Evolutionary conservation across 805 yeast genomes (phyloP), one percentile per base, ranked within the genome.

Genomic region (Starmera amethionina): DNA sequence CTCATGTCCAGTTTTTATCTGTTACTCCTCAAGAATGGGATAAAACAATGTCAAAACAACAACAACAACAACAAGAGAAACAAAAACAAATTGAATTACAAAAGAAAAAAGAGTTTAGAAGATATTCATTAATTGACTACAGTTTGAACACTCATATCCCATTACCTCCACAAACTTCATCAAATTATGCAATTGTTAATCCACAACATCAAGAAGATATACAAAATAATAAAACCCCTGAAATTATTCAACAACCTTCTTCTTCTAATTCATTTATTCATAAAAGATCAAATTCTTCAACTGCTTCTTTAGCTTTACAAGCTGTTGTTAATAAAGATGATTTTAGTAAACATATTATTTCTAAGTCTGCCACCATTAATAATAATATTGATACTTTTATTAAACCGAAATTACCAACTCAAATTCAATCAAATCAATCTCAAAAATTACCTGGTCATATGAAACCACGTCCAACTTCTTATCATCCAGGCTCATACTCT

Each of bases 21-120:
- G 82, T 88, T 28, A 75, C 90, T 15, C 95, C 96, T 34, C 71
- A 74, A 4, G 96, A 90, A 57, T 93, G 97, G 97, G 97, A 90
- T 58, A 55, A 43, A 34, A 22, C 27, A 22, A 22, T 22, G 27
- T 22, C 27, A 7, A 16, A 16, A 16, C 55, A 46, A 62, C 76
- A 18, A 45, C 49, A 42, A 38, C 69, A 65, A 50, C 59, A 65
- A 29, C 44, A 40, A 25, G 14, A 27, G 29, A 19, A 30, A 30
- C 32, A 30, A 13, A 14, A 30, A 30, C 32, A 38, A n/a, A 22
- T 22, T 25, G 19, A 34, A 49, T 37, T 43, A 51, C 8, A 57
- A 52, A 40, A 54, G 63, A 35, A 40, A 15, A 40, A 36, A 30
- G 57, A 55, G 30, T 46, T 51, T 42, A 52, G 58, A 52, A 60